Percentiles rank a stretch among this genome's conserved stretches.
Conservation (phyloP, 1,139 yeast species). For the Ogataea hybrid region DNA sequence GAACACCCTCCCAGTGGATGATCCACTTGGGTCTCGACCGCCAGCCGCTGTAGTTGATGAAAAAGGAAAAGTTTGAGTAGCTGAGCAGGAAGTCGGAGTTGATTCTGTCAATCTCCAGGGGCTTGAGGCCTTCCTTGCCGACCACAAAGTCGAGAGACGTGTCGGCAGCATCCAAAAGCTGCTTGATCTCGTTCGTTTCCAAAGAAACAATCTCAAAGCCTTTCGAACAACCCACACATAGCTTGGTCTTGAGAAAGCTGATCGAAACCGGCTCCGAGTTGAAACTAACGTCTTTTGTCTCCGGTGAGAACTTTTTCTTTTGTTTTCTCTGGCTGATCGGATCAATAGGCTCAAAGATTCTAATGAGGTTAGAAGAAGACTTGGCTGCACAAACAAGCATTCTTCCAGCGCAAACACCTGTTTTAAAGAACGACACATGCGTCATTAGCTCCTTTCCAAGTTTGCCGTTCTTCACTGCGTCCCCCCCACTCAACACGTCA, state of each 20-base stretch:
- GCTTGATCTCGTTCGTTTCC: constrained; percentile 73
- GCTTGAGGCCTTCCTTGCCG: constrained; percentile 79
- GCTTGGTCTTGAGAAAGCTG: constrained; percentile 80
- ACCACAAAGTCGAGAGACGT: constrained; percentile 96
- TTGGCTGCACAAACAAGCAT: constrained; percentile 89
- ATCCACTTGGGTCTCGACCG: constrained; percentile 92
- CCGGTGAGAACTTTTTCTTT: constrained; percentile 66
- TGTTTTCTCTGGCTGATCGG: constrained; percentile 52
- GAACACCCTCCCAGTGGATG: constrained; percentile 95
- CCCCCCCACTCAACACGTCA: constrained; percentile 51
- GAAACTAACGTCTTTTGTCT: constrained; percentile 74
- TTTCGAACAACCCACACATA: constrained; percentile 93
- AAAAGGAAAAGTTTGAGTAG: constrained; percentile 90
- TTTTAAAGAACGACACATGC: constrained; percentile 86
- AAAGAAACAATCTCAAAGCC: constrained; percentile 93
- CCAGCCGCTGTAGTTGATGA: constrained; percentile 96
- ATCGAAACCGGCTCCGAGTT: constrained; percentile 89
- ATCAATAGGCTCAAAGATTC: constrained; percentile 81
- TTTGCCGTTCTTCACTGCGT: constrained; percentile 57
- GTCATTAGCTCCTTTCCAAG: constrained; percentile 76
- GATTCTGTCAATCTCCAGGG: constrained; percentile 86
- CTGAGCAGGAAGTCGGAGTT: constrained; percentile 85
- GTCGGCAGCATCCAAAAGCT: constrained; percentile 90
- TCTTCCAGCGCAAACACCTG: constrained; percentile 89
- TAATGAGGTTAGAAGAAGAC: constrained; percentile 70